These are phyloP conservation scores for Arachis hypogaea DNA, from an alignment of 306 rosid genomes.

Conservation along the genomic window DNA sequence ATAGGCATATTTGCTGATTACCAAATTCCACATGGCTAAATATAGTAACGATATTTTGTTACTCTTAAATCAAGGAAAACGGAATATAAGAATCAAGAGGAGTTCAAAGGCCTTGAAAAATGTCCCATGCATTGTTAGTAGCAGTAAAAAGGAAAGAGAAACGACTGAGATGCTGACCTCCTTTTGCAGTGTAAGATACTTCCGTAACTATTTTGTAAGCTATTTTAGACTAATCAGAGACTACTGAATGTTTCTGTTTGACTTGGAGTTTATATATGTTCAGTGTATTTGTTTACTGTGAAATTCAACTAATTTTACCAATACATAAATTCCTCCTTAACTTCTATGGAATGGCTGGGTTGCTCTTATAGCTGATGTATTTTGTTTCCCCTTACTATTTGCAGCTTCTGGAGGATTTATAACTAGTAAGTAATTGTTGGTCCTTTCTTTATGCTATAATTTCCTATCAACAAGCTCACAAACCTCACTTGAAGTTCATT, in stretches of 20 bases:
- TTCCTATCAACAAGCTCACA: conserved; percentile 30
- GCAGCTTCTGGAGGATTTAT: conserved; percentile 32
- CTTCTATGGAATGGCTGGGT: not conserved
- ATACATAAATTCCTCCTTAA: conserved; percentile 18
- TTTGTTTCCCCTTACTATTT: not conserved
- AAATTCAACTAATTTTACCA: conserved; percentile 9
- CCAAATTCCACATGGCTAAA: conserved; percentile 2
- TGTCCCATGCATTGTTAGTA: conserved; percentile 16
- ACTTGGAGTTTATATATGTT: conserved; percentile 23
- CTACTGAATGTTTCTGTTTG: conserved; percentile 20
- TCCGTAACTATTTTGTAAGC: conserved; percentile 12
- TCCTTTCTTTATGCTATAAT: conserved; percentile 27
- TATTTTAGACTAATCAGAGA: conserved; percentile 8
- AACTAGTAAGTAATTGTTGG: not conserved
- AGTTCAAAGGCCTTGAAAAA: not conserved
- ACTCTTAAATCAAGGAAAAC: not conserved
- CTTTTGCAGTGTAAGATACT: conserved; percentile 8
- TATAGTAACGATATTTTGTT: not conserved
- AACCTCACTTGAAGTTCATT: conserved; percentile 22
- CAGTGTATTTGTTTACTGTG: not conserved
- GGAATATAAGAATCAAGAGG: conserved; percentile 6
- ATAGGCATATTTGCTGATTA: conserved; percentile 2
- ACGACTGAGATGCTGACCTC: conserved; percentile 6
- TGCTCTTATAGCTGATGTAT: conserved; percentile 2
- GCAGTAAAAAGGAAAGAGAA: conserved; percentile 26